Percentiles rank a stretch among this genome's conserved stretches.
phyloP scores from a whole-genome alignment of 129 eudicot species.

The Flaveria sonorensis region DNA sequence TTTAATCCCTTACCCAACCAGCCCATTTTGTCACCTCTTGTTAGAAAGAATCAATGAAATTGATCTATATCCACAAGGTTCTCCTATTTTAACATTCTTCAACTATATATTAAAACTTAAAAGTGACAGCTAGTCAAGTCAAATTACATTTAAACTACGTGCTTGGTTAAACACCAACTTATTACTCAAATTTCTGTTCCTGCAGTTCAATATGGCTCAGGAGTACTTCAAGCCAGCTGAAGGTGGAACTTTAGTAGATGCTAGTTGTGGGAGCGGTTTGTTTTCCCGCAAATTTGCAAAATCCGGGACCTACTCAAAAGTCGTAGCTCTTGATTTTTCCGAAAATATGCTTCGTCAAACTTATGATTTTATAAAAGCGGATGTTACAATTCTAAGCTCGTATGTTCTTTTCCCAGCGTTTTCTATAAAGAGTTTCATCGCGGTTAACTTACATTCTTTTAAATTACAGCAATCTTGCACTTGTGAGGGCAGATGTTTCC shows the following conservation, averaged over 20 bases:
- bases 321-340: slow-evolving; percentile 92
- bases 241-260: slow-evolving; percentile 89
- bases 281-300: slow-evolving; percentile 90
- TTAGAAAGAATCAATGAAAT: background rate
- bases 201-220: slow-evolving; percentile 93
- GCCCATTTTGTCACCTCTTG: background rate
- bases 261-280: slow-evolving; percentile 96
- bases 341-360: slow-evolving; percentile 96
- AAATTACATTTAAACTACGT: slow-evolving; percentile 3
- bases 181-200: slow-evolving; percentile 21
- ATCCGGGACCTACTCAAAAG: slow-evolving; percentile 77
- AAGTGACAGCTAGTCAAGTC: background rate
- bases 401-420: slow-evolving; percentile 19
- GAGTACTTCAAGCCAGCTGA: slow-evolving; percentile 82
- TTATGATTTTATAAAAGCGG: slow-evolving; percentile 75
- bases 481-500: slow-evolving; percentile 96
- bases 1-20: background rate
- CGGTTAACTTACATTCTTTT: background rate
- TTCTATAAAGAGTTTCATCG: background rate
- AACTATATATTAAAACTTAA: background rate
- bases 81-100: background rate
- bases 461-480: slow-evolving; percentile 81
- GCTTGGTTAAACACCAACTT: slow-evolving; percentile 8
- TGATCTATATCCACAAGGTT: background rate
- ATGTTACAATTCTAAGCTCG: slow-evolving; percentile 55